phyloP scores from a whole-genome alignment of 1,284 basidiomycete species.

The Leccinum subfulvum region DNA sequence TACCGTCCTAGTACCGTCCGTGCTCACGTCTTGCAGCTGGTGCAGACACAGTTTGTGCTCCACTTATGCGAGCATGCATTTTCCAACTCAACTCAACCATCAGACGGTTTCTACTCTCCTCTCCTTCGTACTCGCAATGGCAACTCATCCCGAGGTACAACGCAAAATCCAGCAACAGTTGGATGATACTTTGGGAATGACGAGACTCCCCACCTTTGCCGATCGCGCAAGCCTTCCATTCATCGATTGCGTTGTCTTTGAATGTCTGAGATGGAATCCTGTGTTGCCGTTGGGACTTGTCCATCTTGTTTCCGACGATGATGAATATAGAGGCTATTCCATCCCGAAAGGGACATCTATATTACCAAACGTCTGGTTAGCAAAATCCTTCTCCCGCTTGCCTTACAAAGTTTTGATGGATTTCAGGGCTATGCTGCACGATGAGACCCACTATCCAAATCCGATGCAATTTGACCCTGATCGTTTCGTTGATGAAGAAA shows the following conservation, averaged over 20 bases:
- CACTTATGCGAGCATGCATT: background rate
- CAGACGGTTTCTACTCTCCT: conserved; percentile 20
- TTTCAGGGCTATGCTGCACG: conserved; percentile 31
- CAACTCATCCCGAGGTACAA: conserved; percentile 39
- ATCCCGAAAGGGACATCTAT: conserved; percentile 45
- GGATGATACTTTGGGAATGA: conserved; percentile 31
- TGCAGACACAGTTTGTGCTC: conserved; percentile 26
- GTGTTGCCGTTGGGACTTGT: conserved; percentile 41
- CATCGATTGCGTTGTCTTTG: conserved; percentile 39
- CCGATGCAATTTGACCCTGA: conserved; percentile 24
- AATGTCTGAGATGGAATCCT: conserved; percentile 46
- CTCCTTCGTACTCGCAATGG: conserved; percentile 41
- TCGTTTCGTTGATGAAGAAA: conserved; percentile 23
- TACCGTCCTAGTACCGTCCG: background rate
- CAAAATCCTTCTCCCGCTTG: conserved; percentile 1
- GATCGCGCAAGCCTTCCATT: conserved; percentile 38
- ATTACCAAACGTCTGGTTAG: conserved; percentile 43
- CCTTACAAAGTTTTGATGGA: conserved; percentile 6
- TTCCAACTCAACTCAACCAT: conserved; percentile 6
- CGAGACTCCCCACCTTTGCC: conserved; percentile 37
- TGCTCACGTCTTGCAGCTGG: conserved; percentile 18
- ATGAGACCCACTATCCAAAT: conserved; percentile 23
- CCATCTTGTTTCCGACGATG: conserved; percentile 39
- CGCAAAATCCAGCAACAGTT: conserved; percentile 37
- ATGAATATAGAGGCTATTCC: conserved; percentile 43